Base-by-base conservation (phyloP, 2,329 filamentous ascomycete species). In the Chalaropsis thielavioides region DNA sequence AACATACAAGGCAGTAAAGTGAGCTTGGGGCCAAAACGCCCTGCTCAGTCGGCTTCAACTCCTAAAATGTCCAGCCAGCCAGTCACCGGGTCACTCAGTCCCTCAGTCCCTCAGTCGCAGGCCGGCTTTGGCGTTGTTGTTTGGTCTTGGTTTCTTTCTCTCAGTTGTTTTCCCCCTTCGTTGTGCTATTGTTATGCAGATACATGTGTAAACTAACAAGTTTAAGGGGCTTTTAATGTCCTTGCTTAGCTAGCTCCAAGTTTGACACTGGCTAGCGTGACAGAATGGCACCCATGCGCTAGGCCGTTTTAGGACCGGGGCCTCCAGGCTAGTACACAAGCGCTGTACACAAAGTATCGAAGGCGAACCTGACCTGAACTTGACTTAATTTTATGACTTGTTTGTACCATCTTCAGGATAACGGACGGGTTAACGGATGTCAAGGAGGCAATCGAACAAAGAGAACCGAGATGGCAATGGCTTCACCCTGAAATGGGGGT, bases 121-220 rank as follows among this genome's bases (percentile, higher is more conserved):
- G n/a, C n/a, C n/a, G n/a, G n/a, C n/a, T n/a, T n/a, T n/a, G n/a
- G n/a, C n/a, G n/a, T n/a, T n/a, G n/a, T n/a, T n/a, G n/a, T n/a
- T n/a, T n/a, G n/a, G n/a, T 38, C 35, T 6, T 10, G 6, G 1
- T 38, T 38, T 38, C 8, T 38, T 38, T 38, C 35, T 38, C 7
- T 44, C 43, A 15, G 4, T 46, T 19, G 43, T 46, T 46, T 31
- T 27, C 49, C 17, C 17, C 35, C n/a, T 58, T 17, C 17, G 41
- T 58, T 58, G 51, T 58, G 27, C 51, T n/a, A 8, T n/a, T 58
- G 51, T 58, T 58, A 58, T 19, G 51, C 22, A 58, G 51, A 58
- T 58, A 58, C 51, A 58, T 35, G 27, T 3, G 24, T n/a, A 27
- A 3, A 31, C 51, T 58, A n/a, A n/a, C 51, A 38, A 58, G 17